These are phyloP conservation scores for Aspergillus homomorphus DNA, from an alignment of 495 filamentous ascomycete species.

Conservation along the genomic window DNA sequence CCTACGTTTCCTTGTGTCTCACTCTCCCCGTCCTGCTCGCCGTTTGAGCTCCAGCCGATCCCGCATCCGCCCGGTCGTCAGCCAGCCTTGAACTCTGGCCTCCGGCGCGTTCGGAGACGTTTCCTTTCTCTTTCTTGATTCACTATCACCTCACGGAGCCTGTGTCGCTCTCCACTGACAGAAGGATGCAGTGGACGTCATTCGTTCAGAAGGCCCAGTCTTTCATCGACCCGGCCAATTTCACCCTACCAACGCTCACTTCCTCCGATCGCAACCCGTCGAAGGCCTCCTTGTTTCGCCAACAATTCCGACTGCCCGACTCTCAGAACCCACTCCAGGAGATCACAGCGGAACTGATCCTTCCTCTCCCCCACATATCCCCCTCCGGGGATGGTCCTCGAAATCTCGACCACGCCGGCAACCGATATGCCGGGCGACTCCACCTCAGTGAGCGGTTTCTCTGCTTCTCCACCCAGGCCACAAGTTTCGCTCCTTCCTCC, in stretches of 20 bases:
- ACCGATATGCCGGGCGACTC: slow-evolving; percentile 87
- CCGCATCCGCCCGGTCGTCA: slow-evolving; percentile 22
- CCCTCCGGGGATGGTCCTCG: slow-evolving; percentile 56
- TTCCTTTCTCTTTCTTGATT: not conserved
- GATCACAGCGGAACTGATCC: slow-evolving; percentile 90
- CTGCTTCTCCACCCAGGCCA: slow-evolving; percentile 91
- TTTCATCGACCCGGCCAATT: slow-evolving; percentile 80
- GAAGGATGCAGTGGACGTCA: slow-evolving; percentile 76
- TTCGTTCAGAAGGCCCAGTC: slow-evolving; percentile 95
- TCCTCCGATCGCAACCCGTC: slow-evolving; percentile 74
- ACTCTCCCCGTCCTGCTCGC: slow-evolving; percentile 19
- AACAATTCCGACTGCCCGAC: slow-evolving; percentile 92
- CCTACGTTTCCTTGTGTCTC: slow-evolving; percentile 27
- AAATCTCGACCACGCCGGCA: slow-evolving; percentile 60
- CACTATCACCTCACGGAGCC: not conserved
- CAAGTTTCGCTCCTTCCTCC: slow-evolving; percentile 77
- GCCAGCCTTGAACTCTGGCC: slow-evolving; percentile 11
- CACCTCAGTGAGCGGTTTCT: slow-evolving; percentile 92
- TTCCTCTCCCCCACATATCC: slow-evolving; percentile 55
- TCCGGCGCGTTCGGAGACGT: not conserved
- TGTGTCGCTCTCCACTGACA: slow-evolving; percentile 11
- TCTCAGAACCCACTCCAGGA: slow-evolving; percentile 89
- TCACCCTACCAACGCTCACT: slow-evolving; percentile 58
- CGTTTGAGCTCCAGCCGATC: slow-evolving; percentile 25
- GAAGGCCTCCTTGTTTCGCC: slow-evolving; percentile 89